Base-by-base conservation (phyloP, 2,329 filamentous ascomycete genomes). In the Hypoxylon sp. region DNA sequence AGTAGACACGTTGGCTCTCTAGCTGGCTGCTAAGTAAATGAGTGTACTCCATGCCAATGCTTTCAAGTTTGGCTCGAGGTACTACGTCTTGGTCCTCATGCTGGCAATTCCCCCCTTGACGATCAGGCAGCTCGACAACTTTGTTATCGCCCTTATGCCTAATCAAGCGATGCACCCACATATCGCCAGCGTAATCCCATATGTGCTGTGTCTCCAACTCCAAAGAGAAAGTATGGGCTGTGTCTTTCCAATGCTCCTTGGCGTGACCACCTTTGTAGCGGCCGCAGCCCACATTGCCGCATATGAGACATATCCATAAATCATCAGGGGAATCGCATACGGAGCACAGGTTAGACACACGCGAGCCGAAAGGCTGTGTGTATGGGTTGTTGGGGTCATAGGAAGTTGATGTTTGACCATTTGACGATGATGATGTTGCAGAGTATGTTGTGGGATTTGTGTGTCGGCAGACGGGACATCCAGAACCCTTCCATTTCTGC, bases 151-250 rank as follows among this genome's bases (percentile, higher is more conserved):
- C 91, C 82, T 98, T 97, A 77, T 94, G 94, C 72, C 97, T 92
- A 62, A 99, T 97, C 57, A 98, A 88, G 9, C 96, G 91, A 80
- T 99, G 96, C 53, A 98, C 96, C 86, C 97, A 99, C 76, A 92
- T 92, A 77, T 99, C 96, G 3, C 93, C 94, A 0, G 93, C 93
- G 72, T 99, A 99, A 80, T 99, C 96, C 96, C 96, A 99, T 1
- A 99, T 94, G 74, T 97, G 92, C 79, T 99, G 95, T 0, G 94
- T 97, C 69, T 92, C 90, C 39, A 98, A 88, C 78, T 99, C 96
- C 78, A 99, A 92, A 26, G 94, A 92, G 78, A 97, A 99, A 70
- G 92, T 92, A 80, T 99, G 96, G 3, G 90, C 89, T 2, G 93
- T 97, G 61, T 93, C 88, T 80, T 97, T 94, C 88, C 94, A 98